Evolutionary conservation across 768 basidiomycete genomes (phyloP).

Genomic region (Serendipita sp.): DNA sequence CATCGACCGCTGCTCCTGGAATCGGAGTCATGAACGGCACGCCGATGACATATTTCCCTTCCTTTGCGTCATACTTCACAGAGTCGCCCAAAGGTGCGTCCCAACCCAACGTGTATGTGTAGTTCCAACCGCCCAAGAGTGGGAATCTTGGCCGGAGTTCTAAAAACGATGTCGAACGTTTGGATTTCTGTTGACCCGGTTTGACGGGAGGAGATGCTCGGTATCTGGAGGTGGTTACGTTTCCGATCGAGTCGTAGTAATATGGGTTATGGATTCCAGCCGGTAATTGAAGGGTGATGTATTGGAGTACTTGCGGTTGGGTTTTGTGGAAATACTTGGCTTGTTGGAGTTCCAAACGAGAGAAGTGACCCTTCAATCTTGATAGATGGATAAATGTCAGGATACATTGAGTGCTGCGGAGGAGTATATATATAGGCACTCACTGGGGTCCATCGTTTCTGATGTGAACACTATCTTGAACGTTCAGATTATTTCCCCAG

Average conservation of each 20-base stretch:
- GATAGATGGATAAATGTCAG: neutral
- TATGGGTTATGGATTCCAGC: constrained; percentile 67
- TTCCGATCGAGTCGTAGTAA: constrained; percentile 84
- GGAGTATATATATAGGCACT: constrained; percentile 19
- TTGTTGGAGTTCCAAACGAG: constrained; percentile 72
- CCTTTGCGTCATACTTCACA: constrained; percentile 43
- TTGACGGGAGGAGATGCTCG: constrained; percentile 44
- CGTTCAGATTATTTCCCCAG: constrained; percentile 90
- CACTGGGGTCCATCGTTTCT: constrained; percentile 82
- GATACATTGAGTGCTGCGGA: neutral
- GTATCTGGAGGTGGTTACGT: constrained; percentile 86
- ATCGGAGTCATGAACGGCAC: constrained; percentile 77
- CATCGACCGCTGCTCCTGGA: constrained; percentile 62
- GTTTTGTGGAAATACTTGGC: constrained; percentile 52
- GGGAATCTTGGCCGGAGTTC: constrained; percentile 86
- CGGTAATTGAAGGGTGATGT: constrained; percentile 65
- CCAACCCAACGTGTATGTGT: constrained; percentile 86
- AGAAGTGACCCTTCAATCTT: constrained; percentile 92
- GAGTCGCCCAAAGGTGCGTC: constrained; percentile 72
- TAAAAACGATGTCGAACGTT: constrained; percentile 32
- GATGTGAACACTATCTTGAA: constrained; percentile 75
- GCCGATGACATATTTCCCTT: constrained; percentile 51
- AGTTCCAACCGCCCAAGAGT: constrained; percentile 93
- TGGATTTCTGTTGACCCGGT: neutral
- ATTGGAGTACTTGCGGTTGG: constrained; percentile 53